phyloP scores from a whole-genome alignment of 768 basidiomycete genomes.

The Austroboletus eburneus region DNA sequence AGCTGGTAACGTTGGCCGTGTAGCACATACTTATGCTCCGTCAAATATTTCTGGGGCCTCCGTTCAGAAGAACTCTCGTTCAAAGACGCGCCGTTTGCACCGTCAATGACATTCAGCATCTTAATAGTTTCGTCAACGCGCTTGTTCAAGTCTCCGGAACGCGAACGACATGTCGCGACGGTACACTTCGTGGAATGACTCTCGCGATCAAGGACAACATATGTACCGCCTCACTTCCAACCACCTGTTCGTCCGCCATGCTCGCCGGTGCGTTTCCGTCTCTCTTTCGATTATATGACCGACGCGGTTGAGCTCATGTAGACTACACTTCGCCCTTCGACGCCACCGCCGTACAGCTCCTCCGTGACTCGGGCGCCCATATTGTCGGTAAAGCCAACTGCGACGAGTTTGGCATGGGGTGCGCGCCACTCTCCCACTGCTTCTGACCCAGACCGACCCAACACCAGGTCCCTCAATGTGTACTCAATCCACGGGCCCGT shows the following conservation, averaged over 20 bases:
- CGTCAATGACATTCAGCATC: slow-evolving; percentile 1
- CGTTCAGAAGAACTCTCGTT: no score
- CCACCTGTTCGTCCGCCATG: slow-evolving; percentile 78
- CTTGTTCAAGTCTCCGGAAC: slow-evolving; percentile 36
- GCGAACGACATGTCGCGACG: slow-evolving; percentile 2
- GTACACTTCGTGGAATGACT: slow-evolving; percentile 38
- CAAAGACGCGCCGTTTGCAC: slow-evolving; percentile 8
- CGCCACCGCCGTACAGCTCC: slow-evolving; percentile 72
- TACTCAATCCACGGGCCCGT: slow-evolving; percentile 75
- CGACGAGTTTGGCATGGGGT: slow-evolving; percentile 99
- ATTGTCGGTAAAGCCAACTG: slow-evolving; percentile 90
- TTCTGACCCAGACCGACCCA: not conserved
- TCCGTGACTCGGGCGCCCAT: slow-evolving; percentile 58
- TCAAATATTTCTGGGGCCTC: no score
- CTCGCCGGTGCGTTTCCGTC: slow-evolving; percentile 47
- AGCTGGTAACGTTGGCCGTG: no score
- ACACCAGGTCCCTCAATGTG: slow-evolving; percentile 66
- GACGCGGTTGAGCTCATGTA: slow-evolving; percentile 24
- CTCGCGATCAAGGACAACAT: slow-evolving; percentile 90
- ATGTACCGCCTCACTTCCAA: slow-evolving; percentile 57
- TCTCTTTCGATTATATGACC: not conserved
- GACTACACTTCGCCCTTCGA: slow-evolving; percentile 79
- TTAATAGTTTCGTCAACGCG: slow-evolving; percentile 50
- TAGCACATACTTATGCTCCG: no score
- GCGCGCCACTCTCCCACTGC: slow-evolving; percentile 18